A percentile compares a stretch with the other conserved stretches of the same genome.
These are phyloP conservation scores for Solanum pinnatisectum DNA, from an alignment of 257 asterid species.

Conservation along the genomic window DNA sequence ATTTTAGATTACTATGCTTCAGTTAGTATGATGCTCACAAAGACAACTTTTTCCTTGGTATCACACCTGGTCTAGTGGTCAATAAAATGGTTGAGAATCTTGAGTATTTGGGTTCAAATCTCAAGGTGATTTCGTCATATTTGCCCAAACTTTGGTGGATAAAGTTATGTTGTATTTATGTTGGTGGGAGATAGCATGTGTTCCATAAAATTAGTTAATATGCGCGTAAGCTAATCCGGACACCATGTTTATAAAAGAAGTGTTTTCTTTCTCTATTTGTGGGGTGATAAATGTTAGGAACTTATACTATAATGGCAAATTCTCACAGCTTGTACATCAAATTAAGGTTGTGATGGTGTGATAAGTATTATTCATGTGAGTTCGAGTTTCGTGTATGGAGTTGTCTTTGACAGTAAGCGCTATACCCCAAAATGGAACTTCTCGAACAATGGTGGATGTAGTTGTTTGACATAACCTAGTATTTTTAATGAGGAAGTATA, in stretches of 20 bases:
- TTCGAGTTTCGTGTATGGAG: not conserved
- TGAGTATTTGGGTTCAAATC: not conserved
- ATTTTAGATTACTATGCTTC: not conserved
- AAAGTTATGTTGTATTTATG: not conserved
- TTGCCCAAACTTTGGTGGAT: not conserved
- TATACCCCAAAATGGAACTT: not conserved
- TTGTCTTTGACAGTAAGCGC: fast-evolving
- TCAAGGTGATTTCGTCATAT: not conserved
- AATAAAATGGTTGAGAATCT: not conserved
- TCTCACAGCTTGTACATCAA: not conserved
- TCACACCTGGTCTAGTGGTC: not conserved
- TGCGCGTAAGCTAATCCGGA: not conserved
- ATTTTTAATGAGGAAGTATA: not conserved
- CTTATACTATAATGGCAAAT: not conserved
- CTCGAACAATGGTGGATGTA: fast-evolving
- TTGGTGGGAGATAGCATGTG: not conserved
- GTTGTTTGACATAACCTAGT: not conserved
- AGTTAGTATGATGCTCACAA: not conserved
- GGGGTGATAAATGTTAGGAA: not conserved
- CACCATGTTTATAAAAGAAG: not conserved
- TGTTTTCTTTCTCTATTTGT: not conserved
- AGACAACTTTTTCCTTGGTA: not conserved
- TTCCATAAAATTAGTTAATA: not conserved
- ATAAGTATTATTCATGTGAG: not conserved
- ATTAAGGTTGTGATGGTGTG: not conserved